These are phyloP conservation scores for Cercophora scortea DNA, from an alignment of 495 filamentous ascomycete species.

Conservation along the genomic window DNA sequence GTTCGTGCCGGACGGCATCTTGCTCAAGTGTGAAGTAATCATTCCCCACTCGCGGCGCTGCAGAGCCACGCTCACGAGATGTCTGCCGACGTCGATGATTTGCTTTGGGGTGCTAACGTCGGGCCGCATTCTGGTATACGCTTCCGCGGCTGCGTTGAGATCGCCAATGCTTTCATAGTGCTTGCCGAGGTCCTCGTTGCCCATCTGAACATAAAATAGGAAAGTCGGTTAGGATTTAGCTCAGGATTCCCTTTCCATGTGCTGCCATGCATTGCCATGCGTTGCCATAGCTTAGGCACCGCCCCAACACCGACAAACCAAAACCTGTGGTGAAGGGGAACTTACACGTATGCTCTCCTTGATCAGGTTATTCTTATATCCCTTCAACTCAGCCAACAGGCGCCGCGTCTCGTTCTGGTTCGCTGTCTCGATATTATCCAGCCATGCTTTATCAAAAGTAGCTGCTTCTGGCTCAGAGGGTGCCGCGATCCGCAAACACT, in stretches of 20 bases:
- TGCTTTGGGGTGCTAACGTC: slow-evolving; percentile 38
- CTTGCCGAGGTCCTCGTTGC: slow-evolving; percentile 40
- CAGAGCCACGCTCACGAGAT: slow-evolving; percentile 33
- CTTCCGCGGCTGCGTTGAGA: slow-evolving; percentile 29
- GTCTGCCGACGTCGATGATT: slow-evolving; percentile 34
- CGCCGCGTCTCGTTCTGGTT: slow-evolving; percentile 61
- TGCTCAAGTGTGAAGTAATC: slow-evolving; percentile 59
- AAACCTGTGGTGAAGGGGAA: neutral
- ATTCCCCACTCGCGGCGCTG: slow-evolving; percentile 38
- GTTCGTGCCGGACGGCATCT: slow-evolving; percentile 47
- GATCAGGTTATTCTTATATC: slow-evolving; percentile 95
- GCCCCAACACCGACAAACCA: neutral
- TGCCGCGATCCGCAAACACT: slow-evolving; percentile 51
- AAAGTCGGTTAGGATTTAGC: neutral
- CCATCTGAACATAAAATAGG: slow-evolving; percentile 25
- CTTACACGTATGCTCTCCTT: slow-evolving; percentile 93
- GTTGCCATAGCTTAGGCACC: neutral
- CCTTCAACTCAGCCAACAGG: slow-evolving; percentile 74
- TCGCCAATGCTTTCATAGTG: slow-evolving; percentile 37
- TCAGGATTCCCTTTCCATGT: too few relatives aligned
- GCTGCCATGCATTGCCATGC: too few relatives aligned
- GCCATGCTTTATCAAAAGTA: slow-evolving; percentile 60
- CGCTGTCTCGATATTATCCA: slow-evolving; percentile 50
- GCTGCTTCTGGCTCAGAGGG: slow-evolving; percentile 66
- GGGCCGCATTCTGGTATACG: slow-evolving; percentile 37